A percentile compares a stretch with the other conserved stretches of the same genome.
These are phyloP conservation scores for Phoenix roebelenii DNA, from an alignment of 176 grass and related monocot species.

Conservation along the genomic window DNA sequence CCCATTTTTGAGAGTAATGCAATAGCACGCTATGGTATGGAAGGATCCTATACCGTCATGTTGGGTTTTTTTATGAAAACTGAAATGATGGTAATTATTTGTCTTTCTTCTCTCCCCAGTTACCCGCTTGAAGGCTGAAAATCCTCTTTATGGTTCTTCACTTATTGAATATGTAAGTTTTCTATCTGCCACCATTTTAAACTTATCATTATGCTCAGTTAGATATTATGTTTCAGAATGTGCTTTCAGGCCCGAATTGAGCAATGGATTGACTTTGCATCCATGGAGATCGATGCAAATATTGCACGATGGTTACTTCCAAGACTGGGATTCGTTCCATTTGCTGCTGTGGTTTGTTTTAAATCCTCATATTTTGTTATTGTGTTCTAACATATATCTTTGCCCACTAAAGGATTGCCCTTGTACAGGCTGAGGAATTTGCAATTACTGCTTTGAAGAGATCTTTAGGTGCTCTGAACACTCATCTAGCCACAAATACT, in stretches of 20 bases:
- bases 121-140: slow-evolving; percentile 55
- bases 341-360: slow-evolving; percentile 26
- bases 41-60: neutral
- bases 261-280: slow-evolving; percentile 70
- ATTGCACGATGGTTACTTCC: slow-evolving; percentile 52
- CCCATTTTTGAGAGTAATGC: slow-evolving; percentile 79
- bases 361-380: neutral
- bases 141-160: slow-evolving; percentile 62
- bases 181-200: neutral
- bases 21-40: slow-evolving; percentile 64
- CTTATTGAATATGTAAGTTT: slow-evolving; percentile 74
- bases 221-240: slow-evolving; percentile 5
- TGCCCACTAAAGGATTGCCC: no score
- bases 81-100: neutral
- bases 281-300: slow-evolving; percentile 50
- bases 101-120: slow-evolving; percentile 29
- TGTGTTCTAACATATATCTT: neutral
- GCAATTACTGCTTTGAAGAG: slow-evolving; percentile 50
- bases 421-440: slow-evolving; percentile 45
- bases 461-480: slow-evolving; percentile 50
- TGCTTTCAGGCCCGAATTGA: slow-evolving; percentile 53
- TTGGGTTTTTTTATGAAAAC: neutral
- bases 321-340: slow-evolving; percentile 30
- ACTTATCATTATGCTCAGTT: neutral
- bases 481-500: slow-evolving; percentile 62